Evolutionary conservation across 106 monocot genomes (phyloP).

Genomic region (Dendrobium nobile): DNA sequence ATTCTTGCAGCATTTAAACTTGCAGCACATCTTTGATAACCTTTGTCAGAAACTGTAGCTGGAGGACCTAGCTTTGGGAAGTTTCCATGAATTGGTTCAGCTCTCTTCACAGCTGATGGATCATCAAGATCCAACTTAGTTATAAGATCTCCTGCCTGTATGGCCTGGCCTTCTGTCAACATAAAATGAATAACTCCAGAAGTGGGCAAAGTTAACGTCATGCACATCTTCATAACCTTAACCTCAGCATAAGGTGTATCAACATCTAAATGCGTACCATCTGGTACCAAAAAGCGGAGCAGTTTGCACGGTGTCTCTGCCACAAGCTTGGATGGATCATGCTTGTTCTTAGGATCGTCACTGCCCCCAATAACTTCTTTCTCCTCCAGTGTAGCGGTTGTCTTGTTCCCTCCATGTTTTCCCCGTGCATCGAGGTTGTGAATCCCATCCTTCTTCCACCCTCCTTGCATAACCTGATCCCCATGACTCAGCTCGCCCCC

Average conservation of each 20-base stretch:
- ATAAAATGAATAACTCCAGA: conserved; percentile 90
- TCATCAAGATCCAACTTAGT: conserved; percentile 93
- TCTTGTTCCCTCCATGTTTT: too few species aligned
- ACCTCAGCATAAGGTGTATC: conserved; percentile 92
- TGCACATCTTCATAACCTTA: conserved; percentile 99
- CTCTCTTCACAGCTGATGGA: conserved; percentile 85
- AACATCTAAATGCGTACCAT: conserved; percentile 79
- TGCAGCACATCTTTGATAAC: conserved; percentile 78
- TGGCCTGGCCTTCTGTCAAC: conserved; percentile 87
- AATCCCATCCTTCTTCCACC: too few species aligned
- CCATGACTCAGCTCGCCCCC: too few species aligned
- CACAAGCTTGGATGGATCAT: conserved; percentile 93
- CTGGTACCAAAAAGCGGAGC: conserved; percentile 80
- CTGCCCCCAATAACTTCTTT: too few species aligned
- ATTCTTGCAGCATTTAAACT: conserved; percentile 81
- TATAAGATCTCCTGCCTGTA: conserved; percentile 94
- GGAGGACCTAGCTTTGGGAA: conserved; percentile 84
- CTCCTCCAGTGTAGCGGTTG: too few species aligned
- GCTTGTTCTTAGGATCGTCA: conserved; percentile 57
- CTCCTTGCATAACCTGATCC: too few species aligned
- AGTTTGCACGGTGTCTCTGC: conserved; percentile 99
- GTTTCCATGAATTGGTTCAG: conserved; percentile 69
- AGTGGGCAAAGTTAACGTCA: conserved; percentile 88
- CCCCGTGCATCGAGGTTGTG: too few species aligned
- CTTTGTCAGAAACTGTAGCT: conserved; percentile 90